Percentiles rank a stretch among this genome's conserved stretches.
These are phyloP conservation scores for Notholithocarpus densiflorus DNA, from an alignment of 306 rosid genomes.

Conservation along the genomic window DNA sequence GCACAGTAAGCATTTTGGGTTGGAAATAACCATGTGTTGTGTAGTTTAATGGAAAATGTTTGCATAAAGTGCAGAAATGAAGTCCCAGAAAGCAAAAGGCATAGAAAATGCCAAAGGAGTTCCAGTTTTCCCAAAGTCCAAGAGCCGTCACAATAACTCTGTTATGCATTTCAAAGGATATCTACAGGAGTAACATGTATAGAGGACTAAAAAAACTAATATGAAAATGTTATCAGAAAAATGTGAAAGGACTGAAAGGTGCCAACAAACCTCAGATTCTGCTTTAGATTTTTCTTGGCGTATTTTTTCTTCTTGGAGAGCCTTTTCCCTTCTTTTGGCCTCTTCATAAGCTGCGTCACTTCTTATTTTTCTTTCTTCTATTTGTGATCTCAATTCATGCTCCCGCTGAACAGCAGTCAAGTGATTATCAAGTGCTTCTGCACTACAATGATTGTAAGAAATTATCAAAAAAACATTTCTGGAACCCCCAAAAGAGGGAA, in stretches of 20 bases:
- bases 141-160: background rate
- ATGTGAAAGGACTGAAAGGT: constrained; percentile 13
- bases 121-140: background rate
- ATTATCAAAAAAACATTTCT: constrained; percentile 28
- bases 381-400: constrained; percentile 80
- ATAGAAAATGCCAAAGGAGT: background rate
- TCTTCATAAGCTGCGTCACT: constrained; percentile 88
- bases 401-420: constrained; percentile 79
- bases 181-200: background rate
- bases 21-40: constrained; percentile 13
- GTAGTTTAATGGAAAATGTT: constrained; percentile 16
- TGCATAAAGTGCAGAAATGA: background rate
- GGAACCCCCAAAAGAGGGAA: background rate
- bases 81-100: background rate
- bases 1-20: background rate
- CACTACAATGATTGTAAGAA: constrained; percentile 43
- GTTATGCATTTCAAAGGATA: background rate
- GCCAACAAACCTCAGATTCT: constrained; percentile 66
- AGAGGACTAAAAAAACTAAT: background rate
- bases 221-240: background rate
- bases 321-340: constrained; percentile 77
- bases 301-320: constrained; percentile 69
- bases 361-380: constrained; percentile 87
- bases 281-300: constrained; percentile 81
- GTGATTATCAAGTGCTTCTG: constrained; percentile 88